Conservation (phyloP, 306 rosid species). For the Pyrus bretschneideri region DNA sequence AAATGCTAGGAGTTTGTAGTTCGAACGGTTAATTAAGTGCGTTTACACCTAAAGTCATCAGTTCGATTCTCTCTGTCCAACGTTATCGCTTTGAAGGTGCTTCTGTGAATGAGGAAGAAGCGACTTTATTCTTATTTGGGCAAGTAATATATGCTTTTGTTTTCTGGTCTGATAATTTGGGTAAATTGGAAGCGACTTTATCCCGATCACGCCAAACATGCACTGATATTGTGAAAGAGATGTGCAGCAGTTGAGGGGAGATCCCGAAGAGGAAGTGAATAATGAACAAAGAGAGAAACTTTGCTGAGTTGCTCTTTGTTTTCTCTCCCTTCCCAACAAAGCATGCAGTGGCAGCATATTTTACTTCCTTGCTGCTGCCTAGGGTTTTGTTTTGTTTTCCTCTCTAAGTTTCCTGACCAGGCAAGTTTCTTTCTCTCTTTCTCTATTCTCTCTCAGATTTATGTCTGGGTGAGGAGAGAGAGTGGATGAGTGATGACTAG, state of each 20-base stretch:
- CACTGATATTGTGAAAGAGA: slow-evolving; percentile 2
- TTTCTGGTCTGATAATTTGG: background rate
- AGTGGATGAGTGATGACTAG: background rate
- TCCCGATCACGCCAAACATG: background rate
- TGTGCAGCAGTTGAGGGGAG: background rate
- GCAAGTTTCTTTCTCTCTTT: background rate
- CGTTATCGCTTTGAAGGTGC: background rate
- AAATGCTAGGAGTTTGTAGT: no score
- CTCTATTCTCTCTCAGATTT: background rate
- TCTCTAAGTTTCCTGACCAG: background rate
- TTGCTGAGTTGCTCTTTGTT: background rate
- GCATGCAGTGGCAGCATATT: background rate
- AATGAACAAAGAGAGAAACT: background rate
- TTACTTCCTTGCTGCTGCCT: background rate
- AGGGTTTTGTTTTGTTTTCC: background rate
- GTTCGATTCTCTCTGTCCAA: no score
- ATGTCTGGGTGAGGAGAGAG: background rate
- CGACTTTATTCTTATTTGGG: background rate
- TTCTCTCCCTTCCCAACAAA: slow-evolving; percentile 3
- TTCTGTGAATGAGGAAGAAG: background rate
- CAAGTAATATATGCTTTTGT: background rate
- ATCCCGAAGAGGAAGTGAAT: background rate
- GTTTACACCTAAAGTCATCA: background rate
- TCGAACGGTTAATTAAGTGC: background rate
- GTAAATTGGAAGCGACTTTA: background rate